Evolutionary conservation across 257 asterid genomes (phyloP).

Genomic region (Nicotiana tabacum): DNA sequence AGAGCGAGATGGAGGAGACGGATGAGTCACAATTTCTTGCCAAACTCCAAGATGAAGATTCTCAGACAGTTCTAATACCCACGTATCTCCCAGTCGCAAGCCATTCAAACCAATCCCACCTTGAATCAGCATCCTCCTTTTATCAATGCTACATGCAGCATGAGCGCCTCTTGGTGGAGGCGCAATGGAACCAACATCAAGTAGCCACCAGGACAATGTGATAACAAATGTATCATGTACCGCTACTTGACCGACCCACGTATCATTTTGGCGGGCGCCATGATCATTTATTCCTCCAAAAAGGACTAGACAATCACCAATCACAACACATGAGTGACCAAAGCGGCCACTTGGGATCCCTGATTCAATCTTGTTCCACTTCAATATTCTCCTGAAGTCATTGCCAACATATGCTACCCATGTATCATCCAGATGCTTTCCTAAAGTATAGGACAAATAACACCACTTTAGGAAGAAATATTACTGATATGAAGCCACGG

Average conservation of each 20-base stretch:
- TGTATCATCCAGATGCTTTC: conserved; percentile 88
- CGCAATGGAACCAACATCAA: conserved; percentile 40
- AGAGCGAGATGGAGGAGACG: conserved; percentile 76
- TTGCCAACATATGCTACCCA: conserved; percentile 67
- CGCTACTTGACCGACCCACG: conserved; percentile 60
- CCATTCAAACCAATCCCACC: conserved; percentile 82
- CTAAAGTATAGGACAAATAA: conserved; percentile 31
- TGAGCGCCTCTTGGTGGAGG: conserved; percentile 95
- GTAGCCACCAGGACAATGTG: conserved; percentile 68
- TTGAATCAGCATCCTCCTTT: conserved; percentile 56
- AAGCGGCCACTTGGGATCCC: conserved; percentile 84
- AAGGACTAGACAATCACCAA: conserved; percentile 51
- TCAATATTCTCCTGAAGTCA: conserved; percentile 35
- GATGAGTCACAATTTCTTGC: conserved; percentile 42
- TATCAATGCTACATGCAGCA: conserved; percentile 65
- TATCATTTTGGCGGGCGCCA: conserved; percentile 68
- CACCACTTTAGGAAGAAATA: conserved; percentile 1
- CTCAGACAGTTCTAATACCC: conserved; percentile 69
- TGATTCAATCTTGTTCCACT: conserved; percentile 63
- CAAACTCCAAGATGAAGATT: conserved; percentile 57
- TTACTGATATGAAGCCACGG: background rate
- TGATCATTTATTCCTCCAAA: conserved; percentile 89
- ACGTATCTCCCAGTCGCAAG: conserved; percentile 58
- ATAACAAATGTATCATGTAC: conserved; percentile 33
- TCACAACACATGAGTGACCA: conserved; percentile 75